These are phyloP conservation scores for Apiotrichum domesticum DNA, from an alignment of 1,284 basidiomycete genomes.

Conservation along the genomic window DNA sequence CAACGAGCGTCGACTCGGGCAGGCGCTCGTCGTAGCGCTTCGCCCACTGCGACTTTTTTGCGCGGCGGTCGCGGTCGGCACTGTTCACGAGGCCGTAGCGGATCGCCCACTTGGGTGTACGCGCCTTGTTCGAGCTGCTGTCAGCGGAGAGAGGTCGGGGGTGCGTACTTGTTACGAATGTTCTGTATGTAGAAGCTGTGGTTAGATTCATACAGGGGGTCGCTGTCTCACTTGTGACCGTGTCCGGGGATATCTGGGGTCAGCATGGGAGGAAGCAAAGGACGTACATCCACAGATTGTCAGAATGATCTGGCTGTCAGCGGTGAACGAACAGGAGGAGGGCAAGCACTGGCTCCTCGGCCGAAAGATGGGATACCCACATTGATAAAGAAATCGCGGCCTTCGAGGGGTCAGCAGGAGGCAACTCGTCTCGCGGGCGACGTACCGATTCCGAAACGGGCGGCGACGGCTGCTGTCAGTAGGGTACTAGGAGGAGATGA, in stretches of 20 bases:
- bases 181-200: conserved; percentile 95
- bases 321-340: too few species aligned
- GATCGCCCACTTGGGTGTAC: conserved; percentile 92
- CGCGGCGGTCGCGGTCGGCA: conserved; percentile 65
- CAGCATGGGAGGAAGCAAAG: neutral
- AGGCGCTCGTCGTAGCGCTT: conserved; percentile 75
- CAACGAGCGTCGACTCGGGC: conserved; percentile 64
- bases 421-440: neutral
- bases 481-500: too few species aligned
- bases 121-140: conserved; percentile 63
- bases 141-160: neutral
- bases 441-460: conserved; percentile 77
- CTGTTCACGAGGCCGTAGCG: conserved; percentile 73
- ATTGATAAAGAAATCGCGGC: conserved; percentile 84
- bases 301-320: conserved; percentile 50
- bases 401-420: neutral
- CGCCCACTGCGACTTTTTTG: conserved; percentile 78
- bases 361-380: conserved; percentile 35
- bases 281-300: conserved; percentile 80
- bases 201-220: neutral
- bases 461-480: conserved; percentile 67
- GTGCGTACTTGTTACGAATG: conserved; percentile 70
- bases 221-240: conserved; percentile 43
- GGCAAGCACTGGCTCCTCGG: too few species aligned
- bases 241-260: conserved; percentile 46